Base-by-base conservation (phyloP, 345 rosid species). In the Gynandropsis gynandra region DNA sequence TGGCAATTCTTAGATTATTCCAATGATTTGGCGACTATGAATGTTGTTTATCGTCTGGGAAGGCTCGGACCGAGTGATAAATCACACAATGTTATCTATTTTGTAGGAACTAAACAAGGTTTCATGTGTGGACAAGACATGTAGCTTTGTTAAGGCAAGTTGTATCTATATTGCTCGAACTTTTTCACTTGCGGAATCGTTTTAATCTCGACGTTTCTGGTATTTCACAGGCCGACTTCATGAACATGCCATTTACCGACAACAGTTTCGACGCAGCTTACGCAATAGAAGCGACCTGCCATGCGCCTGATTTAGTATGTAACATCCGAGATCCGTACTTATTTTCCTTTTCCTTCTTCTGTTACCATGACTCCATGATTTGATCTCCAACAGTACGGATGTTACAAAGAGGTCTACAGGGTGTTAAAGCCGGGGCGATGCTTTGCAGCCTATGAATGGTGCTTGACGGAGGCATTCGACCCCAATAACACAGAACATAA, bases 221-320 rank as follows among this genome's bases (percentile, higher is more conserved):
- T n/a, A n/a, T 37, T 43, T 54, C 48, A 32, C 81, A 93, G 99
- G 99, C 89, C 39, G 97, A 88, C 74, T 93, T 93, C 75, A 93
- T 93, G 99, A 81, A 93, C 62, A 88, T 88, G 96, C 95, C 97
- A 54, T 78, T 93, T 66, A 80, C 96, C 50, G 99, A 85, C 35
- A 78, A 76, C 65, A 78, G 66, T 62, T 93, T 76, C 42, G 99
- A 93, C 56, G 99, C 97, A 21, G 79, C 80, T 4, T 93, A 85
- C 76, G 99, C 99, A 33, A 88, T 93, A 27, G 97, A 93, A 79
- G 99, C 99, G 56, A 93, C 97, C 21, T 93, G 99, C 76, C 97
- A 93, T 44, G 99, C 97, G 50, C 99, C 99, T 24, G 96, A 93
- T 88, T 95, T 89, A 15, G 97, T 93, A 85, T 37, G 88, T 70